A percentile compares a stretch with the other conserved stretches of the same genome.
These are phyloP conservation scores for Talaromyces nanjingensis DNA, from an alignment of 495 filamentous ascomycete genomes.

Conservation along the genomic window DNA sequence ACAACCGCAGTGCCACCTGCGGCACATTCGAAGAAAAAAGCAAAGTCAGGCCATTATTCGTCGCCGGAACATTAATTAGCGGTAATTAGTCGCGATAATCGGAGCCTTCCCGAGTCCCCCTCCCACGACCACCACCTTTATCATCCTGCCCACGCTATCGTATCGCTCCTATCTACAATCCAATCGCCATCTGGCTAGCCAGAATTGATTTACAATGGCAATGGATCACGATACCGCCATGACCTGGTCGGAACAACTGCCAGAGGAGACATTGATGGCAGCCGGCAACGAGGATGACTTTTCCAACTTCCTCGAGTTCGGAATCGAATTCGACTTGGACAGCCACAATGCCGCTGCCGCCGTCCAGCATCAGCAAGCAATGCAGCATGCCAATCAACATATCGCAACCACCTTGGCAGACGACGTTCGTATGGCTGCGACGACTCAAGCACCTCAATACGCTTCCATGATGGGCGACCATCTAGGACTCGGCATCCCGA, in stretches of 20 bases:
- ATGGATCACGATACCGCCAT: conserved; percentile 38
- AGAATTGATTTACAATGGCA: conserved; percentile 1
- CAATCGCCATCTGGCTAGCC: background rate
- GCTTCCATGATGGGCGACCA: conserved; percentile 8
- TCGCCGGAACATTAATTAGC: conserved; percentile 11
- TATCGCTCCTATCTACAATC: background rate
- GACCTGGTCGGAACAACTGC: conserved; percentile 36
- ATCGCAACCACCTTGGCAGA: conserved; percentile 26
- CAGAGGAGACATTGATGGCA: conserved; percentile 25
- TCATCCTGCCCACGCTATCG: background rate
- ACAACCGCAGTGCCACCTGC: conserved; percentile 2
- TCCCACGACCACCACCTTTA: conserved; percentile 1
- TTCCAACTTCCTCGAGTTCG: conserved; percentile 47
- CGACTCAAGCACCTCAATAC: conserved; percentile 22
- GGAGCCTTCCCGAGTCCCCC: conserved; percentile 5
- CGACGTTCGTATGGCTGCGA: conserved; percentile 23
- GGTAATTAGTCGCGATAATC: conserved; percentile 3
- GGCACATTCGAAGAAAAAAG: conserved; percentile 2
- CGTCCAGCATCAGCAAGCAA: conserved; percentile 22
- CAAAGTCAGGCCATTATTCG: conserved; percentile 14
- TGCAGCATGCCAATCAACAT: conserved; percentile 24
- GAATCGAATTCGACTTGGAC: conserved; percentile 43
- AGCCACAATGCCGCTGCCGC: conserved; percentile 26
- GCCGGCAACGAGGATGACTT: conserved; percentile 42
- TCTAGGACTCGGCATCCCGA: conserved; percentile 2